Conservation (phyloP, 2,329 filamentous ascomycete species). For the Dothidotthia symphoricarpi region DNA sequence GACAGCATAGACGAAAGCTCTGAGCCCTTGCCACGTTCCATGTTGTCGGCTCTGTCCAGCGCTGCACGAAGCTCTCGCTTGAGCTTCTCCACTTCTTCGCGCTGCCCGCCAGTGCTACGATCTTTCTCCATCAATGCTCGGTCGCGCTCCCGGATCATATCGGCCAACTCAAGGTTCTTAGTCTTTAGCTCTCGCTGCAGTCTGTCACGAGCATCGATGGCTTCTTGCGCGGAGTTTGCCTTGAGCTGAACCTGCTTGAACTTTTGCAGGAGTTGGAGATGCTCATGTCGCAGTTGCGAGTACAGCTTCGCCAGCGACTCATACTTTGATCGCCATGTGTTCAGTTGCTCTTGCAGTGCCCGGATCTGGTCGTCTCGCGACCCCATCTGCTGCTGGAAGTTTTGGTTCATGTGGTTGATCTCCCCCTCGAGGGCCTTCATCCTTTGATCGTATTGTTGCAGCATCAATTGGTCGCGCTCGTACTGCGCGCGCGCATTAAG, state of each 20-base stretch:
- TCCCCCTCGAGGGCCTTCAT: slow-evolving; percentile 92
- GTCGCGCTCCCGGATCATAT: slow-evolving; percentile 97
- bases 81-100: slow-evolving; percentile 91
- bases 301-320: slow-evolving; percentile 96
- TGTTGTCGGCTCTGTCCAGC: slow-evolving; percentile 84
- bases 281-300: slow-evolving; percentile 91
- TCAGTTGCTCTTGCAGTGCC: slow-evolving; percentile 91
- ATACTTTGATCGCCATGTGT: slow-evolving; percentile 96
- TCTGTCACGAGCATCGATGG: slow-evolving; percentile 91
- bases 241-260: slow-evolving; percentile 96
- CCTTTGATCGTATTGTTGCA: slow-evolving; percentile 90
- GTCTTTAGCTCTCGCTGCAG: slow-evolving; percentile 97
- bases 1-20: slow-evolving; percentile 92
- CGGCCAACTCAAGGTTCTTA: slow-evolving; percentile 96
- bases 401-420: slow-evolving; percentile 75
- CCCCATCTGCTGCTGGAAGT: slow-evolving; percentile 76
- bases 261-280: slow-evolving; percentile 90
- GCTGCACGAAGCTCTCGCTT: slow-evolving; percentile 92
- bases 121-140: slow-evolving; percentile 92
- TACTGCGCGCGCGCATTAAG: slow-evolving; percentile 92
- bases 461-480: slow-evolving; percentile 93
- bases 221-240: slow-evolving; percentile 94
- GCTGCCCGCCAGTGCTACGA: slow-evolving; percentile 77
- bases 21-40: slow-evolving; percentile 89
- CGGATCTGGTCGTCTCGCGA: slow-evolving; percentile 95